Evolutionary conservation across 2,329 filamentous ascomycete genomes (phyloP).

Genomic region (Clathrospora elynae): DNA sequence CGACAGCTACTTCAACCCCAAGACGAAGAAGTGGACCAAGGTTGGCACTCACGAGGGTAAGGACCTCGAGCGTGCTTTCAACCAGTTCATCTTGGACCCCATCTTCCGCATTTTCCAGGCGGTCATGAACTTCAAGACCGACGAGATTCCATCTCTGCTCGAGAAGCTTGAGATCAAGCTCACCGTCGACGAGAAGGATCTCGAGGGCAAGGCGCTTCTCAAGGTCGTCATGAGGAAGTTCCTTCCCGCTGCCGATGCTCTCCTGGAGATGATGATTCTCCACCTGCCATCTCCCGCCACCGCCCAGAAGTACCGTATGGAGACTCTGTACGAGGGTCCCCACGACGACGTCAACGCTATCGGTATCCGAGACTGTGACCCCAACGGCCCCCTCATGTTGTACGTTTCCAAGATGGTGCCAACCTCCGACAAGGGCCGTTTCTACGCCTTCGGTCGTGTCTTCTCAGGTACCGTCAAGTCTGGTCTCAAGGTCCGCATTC

Average conservation of each 20-base stretch:
- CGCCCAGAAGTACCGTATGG: slow-evolving; percentile 95
- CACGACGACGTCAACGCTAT: slow-evolving; percentile 88
- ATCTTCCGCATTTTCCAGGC: slow-evolving; percentile 99
- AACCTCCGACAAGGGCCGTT: slow-evolving; percentile 98
- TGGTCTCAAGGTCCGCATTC: slow-evolving; percentile 99
- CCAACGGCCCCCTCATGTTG: slow-evolving; percentile 98
- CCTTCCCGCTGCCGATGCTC: slow-evolving; percentile 95
- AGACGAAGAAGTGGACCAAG: slow-evolving; percentile 99
- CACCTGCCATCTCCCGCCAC: slow-evolving; percentile 95
- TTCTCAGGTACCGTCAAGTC: slow-evolving; percentile 98
- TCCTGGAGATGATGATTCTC: slow-evolving; percentile 99
- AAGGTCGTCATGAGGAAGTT: slow-evolving; percentile 99
- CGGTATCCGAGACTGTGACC: slow-evolving; percentile 97
- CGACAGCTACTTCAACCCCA: slow-evolving; percentile 99
- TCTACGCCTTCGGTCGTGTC: slow-evolving; percentile 99
- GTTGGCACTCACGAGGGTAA: slow-evolving; percentile 81
- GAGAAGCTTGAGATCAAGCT: slow-evolving; percentile 98
- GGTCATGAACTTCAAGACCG: slow-evolving; percentile 99
- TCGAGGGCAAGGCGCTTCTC: slow-evolving; percentile 96
- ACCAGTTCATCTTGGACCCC: slow-evolving; percentile 98
- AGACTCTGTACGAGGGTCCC: slow-evolving; percentile 99
- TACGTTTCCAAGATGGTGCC: slow-evolving; percentile 99
- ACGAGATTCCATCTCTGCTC: slow-evolving; percentile 80
- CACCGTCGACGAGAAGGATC: slow-evolving; percentile 79
- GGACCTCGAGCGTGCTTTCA: slow-evolving; percentile 96